Conservation (phyloP, 164 flowering plant genomes). For the Chimonanthus salicifolius region DNA sequence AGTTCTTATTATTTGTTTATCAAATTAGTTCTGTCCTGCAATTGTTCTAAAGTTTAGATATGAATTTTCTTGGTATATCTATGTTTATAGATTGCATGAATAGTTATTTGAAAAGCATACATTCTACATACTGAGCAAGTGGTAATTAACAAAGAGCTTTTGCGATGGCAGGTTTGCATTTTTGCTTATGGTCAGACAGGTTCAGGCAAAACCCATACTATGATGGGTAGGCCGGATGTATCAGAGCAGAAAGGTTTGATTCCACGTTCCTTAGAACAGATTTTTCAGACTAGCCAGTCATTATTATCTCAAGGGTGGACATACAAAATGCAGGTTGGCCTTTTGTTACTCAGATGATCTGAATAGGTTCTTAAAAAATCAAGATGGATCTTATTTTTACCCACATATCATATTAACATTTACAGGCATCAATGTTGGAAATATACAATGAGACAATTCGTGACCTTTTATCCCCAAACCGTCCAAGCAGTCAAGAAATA, state of each 20-base stretch:
- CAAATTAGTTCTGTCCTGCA: too few species aligned
- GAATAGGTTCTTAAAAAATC: background rate
- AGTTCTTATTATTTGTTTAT: too few species aligned
- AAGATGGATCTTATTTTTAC: background rate
- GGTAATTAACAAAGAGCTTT: background rate
- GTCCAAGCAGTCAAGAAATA: constrained; percentile 30
- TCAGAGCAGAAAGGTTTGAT: constrained; percentile 75
- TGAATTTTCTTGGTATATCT: too few species aligned
- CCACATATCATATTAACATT: background rate
- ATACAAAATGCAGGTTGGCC: constrained; percentile 85
- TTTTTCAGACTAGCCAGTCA: constrained; percentile 71
- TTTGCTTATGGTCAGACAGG: constrained; percentile 99
- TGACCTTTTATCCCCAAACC: constrained; percentile 61
- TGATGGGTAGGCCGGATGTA: constrained; percentile 93
- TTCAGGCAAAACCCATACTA: constrained; percentile 94
- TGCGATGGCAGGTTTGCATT: constrained; percentile 71
- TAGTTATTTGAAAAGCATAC: too few species aligned
- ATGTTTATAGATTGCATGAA: too few species aligned
- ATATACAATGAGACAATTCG: constrained; percentile 93
- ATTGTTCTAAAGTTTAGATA: too few species aligned
- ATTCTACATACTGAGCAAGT: too few species aligned
- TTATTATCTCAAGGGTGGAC: constrained; percentile 87
- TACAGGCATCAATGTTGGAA: constrained; percentile 90
- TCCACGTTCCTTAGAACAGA: constrained; percentile 90
- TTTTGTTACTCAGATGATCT: background rate